Base-by-base conservation (phyloP, 805 yeast genomes). In the Saturnispora ahearnii region DNA sequence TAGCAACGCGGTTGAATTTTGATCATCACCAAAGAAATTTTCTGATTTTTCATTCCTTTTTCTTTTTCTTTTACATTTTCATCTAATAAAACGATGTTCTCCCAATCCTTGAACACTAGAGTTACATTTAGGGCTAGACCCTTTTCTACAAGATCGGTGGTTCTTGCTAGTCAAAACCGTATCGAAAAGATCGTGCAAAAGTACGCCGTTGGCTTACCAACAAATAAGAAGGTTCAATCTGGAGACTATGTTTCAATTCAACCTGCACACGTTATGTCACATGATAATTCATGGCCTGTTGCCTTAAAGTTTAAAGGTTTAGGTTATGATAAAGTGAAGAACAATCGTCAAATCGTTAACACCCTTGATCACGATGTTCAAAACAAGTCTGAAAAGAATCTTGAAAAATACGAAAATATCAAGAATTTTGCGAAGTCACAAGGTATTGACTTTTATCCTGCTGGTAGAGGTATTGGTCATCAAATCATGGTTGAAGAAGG, bases 401-500 rank as follows among this genome's bases (percentile, higher is more conserved):
- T 93, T 66, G 81, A 82, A 54, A 93, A 93, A 68, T 93, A 93
- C 68, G 62, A 68, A 51, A 93, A 93, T 68, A 93, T 93, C 63
- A 89, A 91, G 72, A 74, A 81, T 38, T 93, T 93, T 62, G 97
- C 97, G 49, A 76, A 76, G 55, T 81, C 82, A 55, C 96, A 91
- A 64, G 96, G 96, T 28, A 82, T 91, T 41, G 97, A 91, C 66
- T 93, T 93, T 65, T 93, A 93, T 68, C 97, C 98, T 9, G 99
- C 99, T 9, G 99, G 99, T 41, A 79, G 96, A 66, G 99, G 99
- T 63, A 93, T 93, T 61, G 99, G 99, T 36, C 99, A 93, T 66
- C 99, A 93, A 69, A 87, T 91, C 70, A 89, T 93, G 96, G 89
- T 93, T 53, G 99, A 93, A 67, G 96, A 93, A 69, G 99, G 99